A percentile compares a stretch with the other conserved stretches of the same genome.
These are phyloP conservation scores for Dacryopinax primogenitus DNA, from an alignment of 768 basidiomycete species.

Conservation along the genomic window DNA sequence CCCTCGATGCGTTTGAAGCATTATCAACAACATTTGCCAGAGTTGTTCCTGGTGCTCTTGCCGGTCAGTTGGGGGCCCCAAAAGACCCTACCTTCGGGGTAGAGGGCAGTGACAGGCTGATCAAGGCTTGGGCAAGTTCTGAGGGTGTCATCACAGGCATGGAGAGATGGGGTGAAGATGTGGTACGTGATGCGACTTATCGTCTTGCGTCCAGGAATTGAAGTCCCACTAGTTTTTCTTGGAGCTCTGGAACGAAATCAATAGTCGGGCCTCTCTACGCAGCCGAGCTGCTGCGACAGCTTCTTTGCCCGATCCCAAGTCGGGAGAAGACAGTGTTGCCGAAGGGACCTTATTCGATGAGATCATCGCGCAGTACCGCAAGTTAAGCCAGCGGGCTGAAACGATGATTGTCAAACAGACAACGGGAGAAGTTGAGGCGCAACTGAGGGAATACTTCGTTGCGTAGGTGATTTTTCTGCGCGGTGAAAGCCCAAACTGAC, in stretches of 20 bases:
- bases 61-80: constrained; percentile 42
- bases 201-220: neutral
- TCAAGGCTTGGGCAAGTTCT: constrained; percentile 76
- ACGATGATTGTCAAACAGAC: constrained; percentile 78
- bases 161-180: constrained; percentile 77
- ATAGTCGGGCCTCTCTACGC: constrained; percentile 44
- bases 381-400: constrained; percentile 56
- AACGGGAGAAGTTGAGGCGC: constrained; percentile 64
- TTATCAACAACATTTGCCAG: constrained; percentile 77
- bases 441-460: constrained; percentile 58
- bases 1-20: constrained; percentile 88
- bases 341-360: constrained; percentile 70
- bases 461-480: constrained; percentile 35
- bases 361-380: constrained; percentile 50
- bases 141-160: constrained; percentile 57
- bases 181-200: constrained; percentile 39
- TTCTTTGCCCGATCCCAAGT: constrained; percentile 38
- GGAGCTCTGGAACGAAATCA: constrained; percentile 75
- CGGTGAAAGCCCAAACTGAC: neutral
- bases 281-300: constrained; percentile 38
- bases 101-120: constrained; percentile 67
- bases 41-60: constrained; percentile 81
- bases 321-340: constrained; percentile 27
- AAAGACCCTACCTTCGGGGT: constrained; percentile 65
- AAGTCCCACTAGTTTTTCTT: constrained; percentile 61